Base-by-base conservation (phyloP, 1,139 yeast species). In the Kodamaea derodonti region DNA sequence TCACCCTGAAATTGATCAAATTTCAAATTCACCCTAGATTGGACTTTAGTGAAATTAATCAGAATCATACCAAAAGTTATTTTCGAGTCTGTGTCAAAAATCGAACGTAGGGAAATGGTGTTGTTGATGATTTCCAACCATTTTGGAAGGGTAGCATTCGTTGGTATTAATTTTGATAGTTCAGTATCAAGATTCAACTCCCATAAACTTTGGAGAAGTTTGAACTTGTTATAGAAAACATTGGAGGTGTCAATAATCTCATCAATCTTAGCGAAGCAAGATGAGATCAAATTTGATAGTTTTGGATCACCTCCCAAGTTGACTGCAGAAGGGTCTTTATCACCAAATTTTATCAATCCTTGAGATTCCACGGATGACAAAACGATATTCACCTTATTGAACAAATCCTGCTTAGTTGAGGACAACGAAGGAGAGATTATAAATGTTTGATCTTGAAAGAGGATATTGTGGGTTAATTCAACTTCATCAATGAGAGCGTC, bases 1-100 rank as follows among this genome's bases (percentile, higher is more conserved):
- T 65, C 70, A 28, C 58, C 66, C 42, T 79, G 84, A 73, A 84
- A 80, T 1, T 54, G 45, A 35, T 78, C 84, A 55, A 75, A 83
- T 46, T 73, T 75, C 4, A 78, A 53, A 28, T 65, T 67, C 9
- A 80, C 69, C 33, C 78, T 62, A 1, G 72, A 58, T 45, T 80
- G 84, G 1, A 81, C 80, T 13, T 71, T 69, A 4, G 70, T 62
- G 48, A 70, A 79, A 30, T 74, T 67, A 14, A 69, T 46, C 11
- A 68, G 45, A 4, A 59, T 44, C 18, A 76, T 43, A 1, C 84
- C 80, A 53, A 78, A 63, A 1, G 27, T 30, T 24, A 56, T 32
- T 6, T n/a, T 27, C 4, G 39, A 30, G 12, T 67, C 73, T 7
- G 73, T 57, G 39, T 83, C 88, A 49, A 83, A 76, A 0, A 75